These are phyloP conservation scores for Oryza glumipatula DNA, from an alignment of 176 grass and related monocot genomes.

Conservation along the genomic window DNA sequence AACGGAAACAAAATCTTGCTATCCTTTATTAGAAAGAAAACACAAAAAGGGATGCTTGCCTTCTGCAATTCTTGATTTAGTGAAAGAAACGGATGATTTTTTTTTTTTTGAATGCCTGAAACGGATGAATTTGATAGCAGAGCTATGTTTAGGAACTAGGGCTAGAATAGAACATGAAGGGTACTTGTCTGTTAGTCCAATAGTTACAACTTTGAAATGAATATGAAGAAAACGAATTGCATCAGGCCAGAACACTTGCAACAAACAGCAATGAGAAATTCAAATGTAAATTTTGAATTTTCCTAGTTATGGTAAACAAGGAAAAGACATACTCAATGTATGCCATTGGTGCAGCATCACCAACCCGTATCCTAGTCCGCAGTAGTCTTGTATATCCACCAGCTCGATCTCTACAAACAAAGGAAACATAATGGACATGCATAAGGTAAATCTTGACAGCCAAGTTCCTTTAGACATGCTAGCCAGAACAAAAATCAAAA, in stretches of 20 bases:
- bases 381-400: conserved; percentile 86
- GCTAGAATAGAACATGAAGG: neutral
- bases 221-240: too few relatives aligned
- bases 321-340: conserved; percentile 59
- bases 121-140: neutral
- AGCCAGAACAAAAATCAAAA: neutral
- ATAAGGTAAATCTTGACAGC: neutral
- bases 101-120: neutral
- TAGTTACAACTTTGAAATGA: too few relatives aligned
- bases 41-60: too few relatives aligned
- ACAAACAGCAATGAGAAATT: too few relatives aligned
- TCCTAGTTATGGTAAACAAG: neutral
- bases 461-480: neutral
- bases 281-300: too few relatives aligned
- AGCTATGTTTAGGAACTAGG: neutral
- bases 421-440: neutral
- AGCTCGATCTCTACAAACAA: conserved; percentile 59
- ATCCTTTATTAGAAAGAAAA: neutral
- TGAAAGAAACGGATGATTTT: neutral
- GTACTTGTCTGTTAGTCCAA: neutral
- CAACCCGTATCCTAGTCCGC: conserved; percentile 76
- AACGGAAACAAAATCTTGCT: neutral
- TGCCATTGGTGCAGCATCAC: conserved; percentile 91
- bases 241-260: too few relatives aligned
- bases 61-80: neutral